Base-by-base conservation (phyloP, 495 filamentous ascomycete genomes). In the Neurospora sp. region DNA sequence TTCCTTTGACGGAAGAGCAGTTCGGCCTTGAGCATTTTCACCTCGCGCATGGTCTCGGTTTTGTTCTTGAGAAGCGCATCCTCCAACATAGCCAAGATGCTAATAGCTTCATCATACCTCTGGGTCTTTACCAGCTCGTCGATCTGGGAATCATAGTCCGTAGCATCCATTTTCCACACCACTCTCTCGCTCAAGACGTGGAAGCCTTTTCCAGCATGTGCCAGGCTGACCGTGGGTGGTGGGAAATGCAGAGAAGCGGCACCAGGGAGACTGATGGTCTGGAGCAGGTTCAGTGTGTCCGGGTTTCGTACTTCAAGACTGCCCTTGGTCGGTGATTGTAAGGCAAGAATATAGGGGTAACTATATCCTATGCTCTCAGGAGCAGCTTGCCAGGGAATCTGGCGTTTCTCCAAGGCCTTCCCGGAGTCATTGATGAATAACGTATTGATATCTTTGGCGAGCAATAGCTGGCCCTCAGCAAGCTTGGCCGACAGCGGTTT, bases 371-470 rank as follows among this genome's bases (percentile, higher is more conserved):
- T 89, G 66, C 91, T 88, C 74, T 97, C 94, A 2, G 96, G 96
- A 1, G 94, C 94, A 70, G 89, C 85, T 39, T 90, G 88, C 96
- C 96, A 99, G 11, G 93, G 94, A 38, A 98, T 89, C 82, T 98
- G 95, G 54, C 92, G 87, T 78, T 93, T 92, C 23, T 95, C 92
- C 3, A 97, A 79, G 1, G 94, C 86, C 73, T 93, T 94, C 1
- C 94, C 96, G 9, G 94, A 87, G 35, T 88, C 87, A 72, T 97
- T 90, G 73, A 97, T 92, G 76, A 98, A 99, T 54, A 97, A 84
- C 1, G 94, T 96, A 78, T 98, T 97, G 77, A 97, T 93, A 77
- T 99, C 96, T 80, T 97, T 98, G 11, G 96, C 92, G 16, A 99
- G 84, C 77, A 99, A 81, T 76, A 98, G 88, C 77, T 98, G 89